phyloP scores from a whole-genome alignment of 805 yeast species.

The Scheffersomyces amazonensis region DNA sequence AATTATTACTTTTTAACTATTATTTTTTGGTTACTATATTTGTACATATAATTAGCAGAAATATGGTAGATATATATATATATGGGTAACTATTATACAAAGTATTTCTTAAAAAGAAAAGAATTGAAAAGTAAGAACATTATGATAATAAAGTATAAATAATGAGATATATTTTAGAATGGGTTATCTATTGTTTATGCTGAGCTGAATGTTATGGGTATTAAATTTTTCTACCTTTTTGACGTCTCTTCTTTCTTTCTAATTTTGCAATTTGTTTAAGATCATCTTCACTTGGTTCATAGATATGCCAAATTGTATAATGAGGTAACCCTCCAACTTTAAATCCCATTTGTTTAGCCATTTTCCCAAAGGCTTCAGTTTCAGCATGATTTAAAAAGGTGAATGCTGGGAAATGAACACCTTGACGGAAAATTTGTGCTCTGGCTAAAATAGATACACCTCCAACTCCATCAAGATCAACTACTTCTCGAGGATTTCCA shows the following conservation, averaged over 20 bases:
- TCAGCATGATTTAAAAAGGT: constrained; percentile 84
- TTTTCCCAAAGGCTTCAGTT: constrained; percentile 83
- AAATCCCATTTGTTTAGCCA: constrained; percentile 77
- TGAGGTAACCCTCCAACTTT: constrained; percentile 86
- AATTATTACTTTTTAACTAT: no score
- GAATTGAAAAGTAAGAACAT: no score
- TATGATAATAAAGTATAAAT: no score
- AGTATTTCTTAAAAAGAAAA: no score
- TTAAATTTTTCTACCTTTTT: constrained; percentile 9
- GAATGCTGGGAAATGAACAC: constrained; percentile 83
- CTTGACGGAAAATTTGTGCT: constrained; percentile 71
- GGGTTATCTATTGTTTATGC: no score
- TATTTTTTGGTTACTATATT: no score
- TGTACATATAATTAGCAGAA: no score
- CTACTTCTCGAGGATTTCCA: constrained; percentile 61
- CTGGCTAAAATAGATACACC: constrained; percentile 80
- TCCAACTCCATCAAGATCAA: constrained; percentile 81
- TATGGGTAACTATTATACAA: no score
- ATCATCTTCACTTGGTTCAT: constrained; percentile 87
- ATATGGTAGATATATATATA: no score
- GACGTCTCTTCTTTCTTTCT: constrained; percentile 64
- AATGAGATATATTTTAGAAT: no score
- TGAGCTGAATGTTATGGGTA: no score
- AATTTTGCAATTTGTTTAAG: constrained; percentile 62
- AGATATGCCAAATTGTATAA: constrained; percentile 87